These are phyloP conservation scores for Neophaeococcomyces mojaviensis DNA, from an alignment of 2,329 filamentous ascomycete species.

Conservation along the genomic window DNA sequence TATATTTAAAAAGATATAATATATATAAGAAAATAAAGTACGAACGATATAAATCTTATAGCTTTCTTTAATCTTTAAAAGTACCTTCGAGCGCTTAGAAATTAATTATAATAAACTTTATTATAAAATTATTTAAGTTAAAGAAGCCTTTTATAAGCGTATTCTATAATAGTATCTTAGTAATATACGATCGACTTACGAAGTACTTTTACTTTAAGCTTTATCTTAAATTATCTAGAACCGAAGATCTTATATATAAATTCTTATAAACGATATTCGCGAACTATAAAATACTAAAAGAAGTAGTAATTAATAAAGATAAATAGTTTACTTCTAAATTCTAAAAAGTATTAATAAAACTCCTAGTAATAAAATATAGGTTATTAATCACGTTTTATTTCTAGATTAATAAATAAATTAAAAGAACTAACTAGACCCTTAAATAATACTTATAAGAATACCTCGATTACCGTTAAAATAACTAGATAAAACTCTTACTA, in stretches of 20 bases:
- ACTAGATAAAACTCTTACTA: slow-evolving; percentile 7
- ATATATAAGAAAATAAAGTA: slow-evolving; percentile 12
- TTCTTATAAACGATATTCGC: slow-evolving; percentile 11
- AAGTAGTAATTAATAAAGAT: slow-evolving; percentile 8
- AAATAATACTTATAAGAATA: slow-evolving; percentile 11
- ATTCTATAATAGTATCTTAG: slow-evolving; percentile 9
- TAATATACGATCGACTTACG: slow-evolving; percentile 9
- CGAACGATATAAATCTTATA: slow-evolving; percentile 11
- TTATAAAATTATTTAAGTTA: slow-evolving; percentile 6
- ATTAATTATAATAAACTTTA: slow-evolving; percentile 8
- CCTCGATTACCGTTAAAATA: slow-evolving; percentile 8
- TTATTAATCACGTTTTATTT: slow-evolving; percentile 11
- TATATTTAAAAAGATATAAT: slow-evolving; percentile 10
- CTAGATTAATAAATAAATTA: slow-evolving; percentile 10
- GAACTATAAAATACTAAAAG: slow-evolving; percentile 7
- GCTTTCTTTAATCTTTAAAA: slow-evolving; percentile 7
- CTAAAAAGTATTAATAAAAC: slow-evolving; percentile 6
- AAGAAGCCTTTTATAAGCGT: slow-evolving; percentile 7
- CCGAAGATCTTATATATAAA: slow-evolving; percentile 5
- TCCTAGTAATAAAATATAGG: slow-evolving; percentile 6
- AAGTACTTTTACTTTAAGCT: slow-evolving; percentile 8
- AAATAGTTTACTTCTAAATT: slow-evolving; percentile 10
- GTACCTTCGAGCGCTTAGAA: slow-evolving; percentile 14
- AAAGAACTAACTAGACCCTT: slow-evolving; percentile 11
- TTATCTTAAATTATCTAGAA: slow-evolving; percentile 2